Base-by-base conservation (phyloP, 2,329 filamentous ascomycete species). In the Emergomyces pasteurianus region DNA sequence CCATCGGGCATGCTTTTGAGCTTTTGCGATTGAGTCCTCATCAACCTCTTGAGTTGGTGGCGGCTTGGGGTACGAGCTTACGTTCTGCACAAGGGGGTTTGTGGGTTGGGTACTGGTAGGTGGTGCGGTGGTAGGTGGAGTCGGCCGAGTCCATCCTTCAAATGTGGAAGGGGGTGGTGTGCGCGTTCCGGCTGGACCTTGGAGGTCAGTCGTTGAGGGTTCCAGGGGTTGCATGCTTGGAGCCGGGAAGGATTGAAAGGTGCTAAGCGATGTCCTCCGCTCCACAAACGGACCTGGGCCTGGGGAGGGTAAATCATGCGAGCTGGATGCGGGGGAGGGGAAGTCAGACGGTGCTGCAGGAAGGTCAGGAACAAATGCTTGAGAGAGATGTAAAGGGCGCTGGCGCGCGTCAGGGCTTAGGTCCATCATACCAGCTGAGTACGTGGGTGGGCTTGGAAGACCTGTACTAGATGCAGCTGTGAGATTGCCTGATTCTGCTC, bases 1-100 rank as follows among this genome's bases (percentile, higher is more conserved):
- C 90, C 90, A 99, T 69, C 90, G 91, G 1, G 92, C 92, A 76
- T 97, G 94, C 72, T 97, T 99, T 73, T 96, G 91, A 4, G 94
- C 92, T 67, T 86, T 83, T 42, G 84, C 78, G 42, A 96, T 87
- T 0, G 87, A 80, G 62, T 91, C 87, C 64, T 96, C 90, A 12
- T 87, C 81, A 5, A 79, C 67, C 6, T 69, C 67, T n/a, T 73
- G 71, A 21, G 70, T 65, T 14, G 67, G 62, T 38, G 60, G 40
- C 6, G 67, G 62, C 3, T 66, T 61, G 34, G 67, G 61, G 16
- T 67, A 63, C 52, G 62, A 65, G 53, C 49, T 66, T 58, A 61
- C 60, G 59, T 68, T 70, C 63, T 68, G 73, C 38, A 72, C 68
- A 38, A n/a, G n/a, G n/a, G 61, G 43, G 63, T 69, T 59, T 69